phyloP scores from a whole-genome alignment of 139 green algal genomes.

The Auxenochlorella pyrenoidosa region DNA sequence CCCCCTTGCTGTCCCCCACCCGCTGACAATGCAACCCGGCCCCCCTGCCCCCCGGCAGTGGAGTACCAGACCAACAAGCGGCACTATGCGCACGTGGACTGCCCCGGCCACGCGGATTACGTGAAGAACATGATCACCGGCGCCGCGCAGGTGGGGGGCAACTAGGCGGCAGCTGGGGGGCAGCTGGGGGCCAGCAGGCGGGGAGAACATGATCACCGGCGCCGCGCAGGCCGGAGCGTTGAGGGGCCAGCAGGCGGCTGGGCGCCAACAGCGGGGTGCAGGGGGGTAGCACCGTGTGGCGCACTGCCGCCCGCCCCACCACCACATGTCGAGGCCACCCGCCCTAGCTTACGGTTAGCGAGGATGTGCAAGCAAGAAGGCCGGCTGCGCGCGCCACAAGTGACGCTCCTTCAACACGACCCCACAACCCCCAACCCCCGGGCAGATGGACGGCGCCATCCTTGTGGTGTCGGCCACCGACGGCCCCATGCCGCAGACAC shows the following conservation, averaged over 20 bases:
- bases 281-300: too few relatives aligned
- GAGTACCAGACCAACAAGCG: conserved; percentile 98
- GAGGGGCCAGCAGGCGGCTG: too few relatives aligned
- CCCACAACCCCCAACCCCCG: background rate
- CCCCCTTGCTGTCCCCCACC: background rate
- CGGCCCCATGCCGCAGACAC: conserved; percentile 99
- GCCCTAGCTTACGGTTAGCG: too few relatives aligned
- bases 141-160: conserved; percentile 75
- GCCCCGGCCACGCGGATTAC: conserved; percentile 98
- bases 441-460: conserved; percentile 99
- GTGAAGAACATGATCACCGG: conserved; percentile 99
- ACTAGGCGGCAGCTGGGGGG: background rate
- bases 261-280: too few relatives aligned
- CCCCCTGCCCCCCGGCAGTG: conserved; percentile 66
- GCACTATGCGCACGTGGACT: conserved; percentile 99
- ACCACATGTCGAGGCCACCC: too few relatives aligned
- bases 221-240: too few relatives aligned
- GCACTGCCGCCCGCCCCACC: too few relatives aligned
- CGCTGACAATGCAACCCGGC: background rate
- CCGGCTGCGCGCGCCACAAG: too few relatives aligned
- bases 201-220: too few relatives aligned
- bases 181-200: background rate
- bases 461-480: conserved; percentile 97
- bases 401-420: too few relatives aligned
- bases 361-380: too few relatives aligned